Evolutionary conservation across 1,284 basidiomycete species (phyloP).

Genomic region (Entoloma clypeatum): DNA sequence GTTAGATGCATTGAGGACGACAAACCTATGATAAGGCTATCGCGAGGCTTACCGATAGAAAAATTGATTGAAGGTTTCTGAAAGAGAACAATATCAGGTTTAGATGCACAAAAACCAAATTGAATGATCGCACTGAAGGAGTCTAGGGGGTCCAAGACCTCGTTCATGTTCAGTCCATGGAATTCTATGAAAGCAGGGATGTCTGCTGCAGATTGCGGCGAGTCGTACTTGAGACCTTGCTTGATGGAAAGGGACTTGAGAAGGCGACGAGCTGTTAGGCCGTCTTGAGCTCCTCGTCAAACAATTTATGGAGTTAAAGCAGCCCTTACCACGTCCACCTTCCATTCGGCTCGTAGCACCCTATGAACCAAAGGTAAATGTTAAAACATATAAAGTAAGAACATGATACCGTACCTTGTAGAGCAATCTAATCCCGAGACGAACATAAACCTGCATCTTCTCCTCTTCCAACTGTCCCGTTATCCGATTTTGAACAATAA

Average conservation of each 20-base stretch:
- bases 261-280: conserved; percentile 59
- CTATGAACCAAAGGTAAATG: conserved; percentile 26
- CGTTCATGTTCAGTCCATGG: conserved; percentile 79
- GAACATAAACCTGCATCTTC: conserved; percentile 96
- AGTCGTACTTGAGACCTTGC: conserved; percentile 92
- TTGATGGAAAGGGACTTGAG: conserved; percentile 91
- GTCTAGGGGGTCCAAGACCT: conserved; percentile 79
- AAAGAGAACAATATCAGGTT: conserved; percentile 2
- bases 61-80: conserved; percentile 81
- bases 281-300: conserved; percentile 3
- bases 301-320: neutral
- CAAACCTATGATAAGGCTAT: neutral
- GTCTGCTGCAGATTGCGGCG: conserved; percentile 77
- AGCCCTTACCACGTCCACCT: conserved; percentile 70
- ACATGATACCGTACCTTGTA: conserved; percentile 63
- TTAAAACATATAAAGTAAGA: neutral
- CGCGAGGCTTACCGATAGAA: conserved; percentile 5
- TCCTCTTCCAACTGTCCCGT: conserved; percentile 95
- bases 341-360: conserved; percentile 90
- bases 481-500: conserved; percentile 88
- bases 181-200: conserved; percentile 90
- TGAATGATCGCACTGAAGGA: conserved; percentile 66
- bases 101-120: neutral
- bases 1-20: conserved; percentile 36
- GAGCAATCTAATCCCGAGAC: conserved; percentile 86